phyloP scores from a whole-genome alignment of 2,329 filamentous ascomycete species.

The Botryotinia calthae region DNA sequence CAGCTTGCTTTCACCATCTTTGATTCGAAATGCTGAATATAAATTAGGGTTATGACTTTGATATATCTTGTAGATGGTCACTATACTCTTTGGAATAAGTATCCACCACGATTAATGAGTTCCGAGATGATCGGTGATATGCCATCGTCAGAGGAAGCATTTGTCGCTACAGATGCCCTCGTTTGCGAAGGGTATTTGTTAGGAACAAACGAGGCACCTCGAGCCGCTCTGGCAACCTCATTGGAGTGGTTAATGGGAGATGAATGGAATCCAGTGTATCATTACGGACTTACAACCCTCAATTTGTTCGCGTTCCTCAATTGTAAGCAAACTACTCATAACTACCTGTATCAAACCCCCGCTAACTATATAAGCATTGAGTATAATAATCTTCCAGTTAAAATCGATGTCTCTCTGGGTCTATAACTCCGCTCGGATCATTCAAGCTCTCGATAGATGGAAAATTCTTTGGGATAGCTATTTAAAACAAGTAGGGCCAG shows the following conservation, averaged over 20 bases:
- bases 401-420: background rate
- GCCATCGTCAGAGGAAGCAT: slow-evolving; percentile 11
- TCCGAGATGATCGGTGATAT: slow-evolving; percentile 10
- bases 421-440: background rate
- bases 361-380: slow-evolving; percentile 9
- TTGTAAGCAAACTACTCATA: background rate
- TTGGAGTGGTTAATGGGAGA: background rate
- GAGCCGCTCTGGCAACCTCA: background rate
- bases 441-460: slow-evolving; percentile 5
- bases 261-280: background rate
- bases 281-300: background rate
- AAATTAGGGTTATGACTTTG: background rate
- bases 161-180: slow-evolving; percentile 1
- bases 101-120: background rate
- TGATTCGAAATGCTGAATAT: background rate
- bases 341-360: background rate
- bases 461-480: slow-evolving; percentile 6
- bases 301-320: background rate
- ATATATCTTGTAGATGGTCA: slow-evolving; percentile 8
- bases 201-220: background rate
- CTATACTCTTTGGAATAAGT: background rate
- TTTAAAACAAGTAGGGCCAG: background rate
- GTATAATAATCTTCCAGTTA: background rate
- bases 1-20: background rate
- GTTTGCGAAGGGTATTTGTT: slow-evolving; percentile 8